Conservation (phyloP, 1,284 basidiomycete species). For the Puccinia hordei region DNA sequence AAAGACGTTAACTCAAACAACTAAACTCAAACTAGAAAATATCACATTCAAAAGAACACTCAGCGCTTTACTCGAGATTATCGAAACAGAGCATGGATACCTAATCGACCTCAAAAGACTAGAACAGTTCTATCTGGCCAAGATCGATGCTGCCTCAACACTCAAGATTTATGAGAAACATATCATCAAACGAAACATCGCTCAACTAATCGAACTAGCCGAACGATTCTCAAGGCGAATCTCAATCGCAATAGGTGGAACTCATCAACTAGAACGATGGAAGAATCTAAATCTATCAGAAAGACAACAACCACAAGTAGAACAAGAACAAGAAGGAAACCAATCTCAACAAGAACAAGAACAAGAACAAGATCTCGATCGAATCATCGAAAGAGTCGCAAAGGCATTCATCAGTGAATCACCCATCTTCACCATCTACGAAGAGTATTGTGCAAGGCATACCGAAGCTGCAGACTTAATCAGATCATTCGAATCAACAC, state of each 20-base stretch:
- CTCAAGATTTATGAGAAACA: constrained; percentile 35
- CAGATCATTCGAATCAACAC: constrained; percentile 65
- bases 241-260: constrained; percentile 26
- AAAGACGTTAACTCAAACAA: constrained; percentile 4
- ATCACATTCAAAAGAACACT: constrained; percentile 57
- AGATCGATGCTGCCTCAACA: constrained; percentile 47
- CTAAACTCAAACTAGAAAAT: neutral
- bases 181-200: constrained; percentile 40
- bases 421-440: constrained; percentile 73
- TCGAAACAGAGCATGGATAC: constrained; percentile 80
- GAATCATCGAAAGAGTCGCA: constrained; percentile 66
- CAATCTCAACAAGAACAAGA: neutral
- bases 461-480: constrained; percentile 74
- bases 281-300: too few relatives aligned
- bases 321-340: neutral
- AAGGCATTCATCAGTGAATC: constrained; percentile 70
- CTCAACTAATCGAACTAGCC: constrained; percentile 44
- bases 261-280: constrained; percentile 43
- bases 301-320: neutral
- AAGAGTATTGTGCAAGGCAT: constrained; percentile 80
- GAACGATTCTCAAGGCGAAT: constrained; percentile 45
- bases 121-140: constrained; percentile 66
- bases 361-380: constrained; percentile 39
- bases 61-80: constrained; percentile 75
- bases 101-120: constrained; percentile 73